A percentile compares a stretch with the other conserved stretches of the same genome.
Evolutionary conservation across 371 early-diverging fungal species (phyloP).

Genomic region (Haplosporangium sp.): DNA sequence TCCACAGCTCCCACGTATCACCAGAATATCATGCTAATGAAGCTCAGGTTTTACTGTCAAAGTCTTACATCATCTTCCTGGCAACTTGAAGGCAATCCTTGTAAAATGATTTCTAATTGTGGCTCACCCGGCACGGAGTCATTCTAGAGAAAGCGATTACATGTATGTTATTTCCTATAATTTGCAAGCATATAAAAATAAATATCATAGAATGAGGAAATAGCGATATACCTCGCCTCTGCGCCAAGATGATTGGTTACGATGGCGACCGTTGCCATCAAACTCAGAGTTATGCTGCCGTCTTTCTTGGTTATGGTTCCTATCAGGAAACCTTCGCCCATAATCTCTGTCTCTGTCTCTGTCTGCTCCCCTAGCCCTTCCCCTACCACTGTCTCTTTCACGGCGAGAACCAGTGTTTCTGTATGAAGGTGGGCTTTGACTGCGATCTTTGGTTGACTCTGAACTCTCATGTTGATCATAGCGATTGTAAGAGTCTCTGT

Average conservation of each 20-base stretch:
- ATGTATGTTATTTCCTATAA: too few species aligned
- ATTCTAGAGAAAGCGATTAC: constrained; percentile 8
- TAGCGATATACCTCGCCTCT: not conserved
- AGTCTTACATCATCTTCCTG: constrained; percentile 36
- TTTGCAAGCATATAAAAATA: not conserved
- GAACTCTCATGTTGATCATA: constrained; percentile 1
- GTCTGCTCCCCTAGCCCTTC: not conserved
- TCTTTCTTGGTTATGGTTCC: not conserved
- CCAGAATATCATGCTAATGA: too few species aligned
- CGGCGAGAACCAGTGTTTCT: not conserved
- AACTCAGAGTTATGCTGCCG: not conserved
- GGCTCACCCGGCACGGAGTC: constrained; percentile 20
- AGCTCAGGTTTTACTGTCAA: not conserved
- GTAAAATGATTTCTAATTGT: constrained; percentile 37
- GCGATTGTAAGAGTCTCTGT: not conserved
- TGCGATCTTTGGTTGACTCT: constrained; percentile 9
- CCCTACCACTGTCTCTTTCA: constrained; percentile 6
- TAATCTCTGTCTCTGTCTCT: constrained; percentile 6
- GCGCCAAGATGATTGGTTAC: constrained; percentile 3
- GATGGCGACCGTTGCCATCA: constrained; percentile 2
- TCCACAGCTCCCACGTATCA: not conserved
- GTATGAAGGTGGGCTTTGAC: constrained; percentile 23
- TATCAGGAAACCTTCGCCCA: constrained; percentile 4
- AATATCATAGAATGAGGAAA: not conserved
- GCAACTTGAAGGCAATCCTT: constrained; percentile 31